Conservation (phyloP, 1,284 basidiomycete genomes). For the Leccinum fuscescens region DNA sequence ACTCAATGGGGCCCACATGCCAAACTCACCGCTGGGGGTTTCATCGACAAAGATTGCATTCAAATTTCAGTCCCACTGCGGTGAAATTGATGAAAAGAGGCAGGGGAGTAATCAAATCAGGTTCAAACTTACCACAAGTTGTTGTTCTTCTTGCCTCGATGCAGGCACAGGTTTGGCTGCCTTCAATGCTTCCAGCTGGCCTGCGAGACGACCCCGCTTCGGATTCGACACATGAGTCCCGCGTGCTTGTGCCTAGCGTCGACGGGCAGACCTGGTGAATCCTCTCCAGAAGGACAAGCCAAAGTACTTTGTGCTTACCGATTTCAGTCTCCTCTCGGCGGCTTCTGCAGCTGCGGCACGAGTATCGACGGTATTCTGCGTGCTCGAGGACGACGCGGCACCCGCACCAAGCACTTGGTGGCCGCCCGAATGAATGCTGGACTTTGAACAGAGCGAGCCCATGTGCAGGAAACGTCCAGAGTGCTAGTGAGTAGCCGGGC, state of each 20-base stretch:
- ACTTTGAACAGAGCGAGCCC: constrained; percentile 71
- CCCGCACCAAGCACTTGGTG: constrained; percentile 49
- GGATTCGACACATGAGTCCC: constrained; percentile 63
- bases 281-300: constrained; percentile 14
- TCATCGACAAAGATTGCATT: constrained; percentile 24
- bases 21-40: constrained; percentile 22
- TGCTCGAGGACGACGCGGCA: constrained; percentile 28
- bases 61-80: constrained; percentile 32
- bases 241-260: constrained; percentile 50
- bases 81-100: constrained; percentile 29
- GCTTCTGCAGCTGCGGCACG: constrained; percentile 66
- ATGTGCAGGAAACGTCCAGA: constrained; percentile 34
- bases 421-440: constrained; percentile 47
- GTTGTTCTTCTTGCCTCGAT: constrained; percentile 47
- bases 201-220: constrained; percentile 60
- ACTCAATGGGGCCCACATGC: constrained; percentile 17
- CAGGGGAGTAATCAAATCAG: constrained; percentile 18
- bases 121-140: constrained; percentile 55
- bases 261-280: constrained; percentile 19
- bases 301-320: constrained; percentile 42
- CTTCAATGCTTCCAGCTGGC: constrained; percentile 52
- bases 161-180: constrained; percentile 47
- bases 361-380: constrained; percentile 40
- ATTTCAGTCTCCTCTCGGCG: constrained; percentile 63
- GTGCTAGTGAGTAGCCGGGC: not conserved